Evolutionary conservation across 139 green algal genomes (phyloP).

Genomic region (Chlamydomonas eustigma): DNA sequence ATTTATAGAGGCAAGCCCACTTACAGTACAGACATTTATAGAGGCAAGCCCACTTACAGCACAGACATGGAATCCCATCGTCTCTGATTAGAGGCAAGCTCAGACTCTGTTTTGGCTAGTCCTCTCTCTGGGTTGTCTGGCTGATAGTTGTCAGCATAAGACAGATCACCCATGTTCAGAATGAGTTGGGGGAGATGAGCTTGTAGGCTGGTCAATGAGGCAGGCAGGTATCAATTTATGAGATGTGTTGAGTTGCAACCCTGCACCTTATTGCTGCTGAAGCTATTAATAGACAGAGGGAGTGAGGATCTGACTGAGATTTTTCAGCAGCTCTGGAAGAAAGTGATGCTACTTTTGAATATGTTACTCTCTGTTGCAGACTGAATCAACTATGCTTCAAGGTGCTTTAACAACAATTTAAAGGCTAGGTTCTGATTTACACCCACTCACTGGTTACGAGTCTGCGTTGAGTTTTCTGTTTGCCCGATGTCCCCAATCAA

Average conservation of each 20-base stretch:
- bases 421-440: not conserved
- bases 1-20: not conserved
- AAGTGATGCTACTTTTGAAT: not conserved
- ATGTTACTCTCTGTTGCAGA: not conserved
- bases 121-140: not conserved
- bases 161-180: not conserved
- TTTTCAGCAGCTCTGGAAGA: too few relatives aligned
- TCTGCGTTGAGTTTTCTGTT: slow-evolving; percentile 25
- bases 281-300: not conserved
- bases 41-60: not conserved
- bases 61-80: not conserved
- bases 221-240: not conserved
- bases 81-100: not conserved
- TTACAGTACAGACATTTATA: not conserved
- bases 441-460: slow-evolving; percentile 23
- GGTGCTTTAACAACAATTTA: not conserved
- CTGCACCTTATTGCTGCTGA: not conserved
- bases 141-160: not conserved
- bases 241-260: not conserved
- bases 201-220: not conserved
- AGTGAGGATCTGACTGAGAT: not conserved
- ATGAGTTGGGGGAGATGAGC: not conserved
- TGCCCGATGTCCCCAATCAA: slow-evolving; percentile 31
- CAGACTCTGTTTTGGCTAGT: not conserved
- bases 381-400: not conserved